Evolutionary conservation across 441 rosid genomes (phyloP).

Genomic region (Dalechampia spathulata): DNA sequence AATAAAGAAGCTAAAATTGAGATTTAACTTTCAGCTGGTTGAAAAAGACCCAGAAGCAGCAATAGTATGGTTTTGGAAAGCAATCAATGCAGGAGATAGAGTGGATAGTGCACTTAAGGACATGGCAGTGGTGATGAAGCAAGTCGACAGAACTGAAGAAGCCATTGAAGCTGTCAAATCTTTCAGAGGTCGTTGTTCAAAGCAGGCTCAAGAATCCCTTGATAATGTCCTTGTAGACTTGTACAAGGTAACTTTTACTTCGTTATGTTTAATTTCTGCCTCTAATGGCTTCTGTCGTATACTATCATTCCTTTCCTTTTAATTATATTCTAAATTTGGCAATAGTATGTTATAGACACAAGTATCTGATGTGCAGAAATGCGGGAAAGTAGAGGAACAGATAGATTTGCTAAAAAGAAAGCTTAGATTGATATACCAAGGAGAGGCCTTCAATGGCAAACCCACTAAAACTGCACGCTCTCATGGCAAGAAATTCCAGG

Average conservation of each 20-base stretch:
- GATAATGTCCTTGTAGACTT: constrained; percentile 85
- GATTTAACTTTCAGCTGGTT: too few relatives aligned
- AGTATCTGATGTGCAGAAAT: too few relatives aligned
- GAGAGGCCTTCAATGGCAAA: constrained; percentile 74
- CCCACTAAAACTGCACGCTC: constrained; percentile 88
- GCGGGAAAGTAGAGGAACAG: constrained; percentile 75
- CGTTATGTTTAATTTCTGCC: too few relatives aligned
- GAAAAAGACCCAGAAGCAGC: constrained; percentile 72
- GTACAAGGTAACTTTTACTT: constrained; percentile 48
- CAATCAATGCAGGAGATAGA: constrained; percentile 77
- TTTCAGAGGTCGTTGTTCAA: constrained; percentile 66
- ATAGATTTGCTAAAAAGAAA: constrained; percentile 65
- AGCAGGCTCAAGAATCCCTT: constrained; percentile 69
- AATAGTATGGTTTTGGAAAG: constrained; percentile 72
- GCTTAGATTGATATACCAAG: constrained; percentile 67
- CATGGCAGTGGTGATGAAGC: constrained; percentile 91
- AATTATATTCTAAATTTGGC: too few relatives aligned
- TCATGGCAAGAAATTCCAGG: constrained; percentile 90
- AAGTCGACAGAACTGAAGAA: constrained; percentile 57
- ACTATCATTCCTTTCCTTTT: too few relatives aligned
- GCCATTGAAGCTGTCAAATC: constrained; percentile 88
- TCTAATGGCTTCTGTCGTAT: too few relatives aligned
- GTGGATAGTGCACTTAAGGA: constrained; percentile 89
- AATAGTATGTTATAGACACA: too few relatives aligned
- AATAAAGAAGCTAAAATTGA: too few relatives aligned